phyloP scores from a whole-genome alignment of 192 early-diverging fungal genomes.

The Radiomyces spectabilis region DNA sequence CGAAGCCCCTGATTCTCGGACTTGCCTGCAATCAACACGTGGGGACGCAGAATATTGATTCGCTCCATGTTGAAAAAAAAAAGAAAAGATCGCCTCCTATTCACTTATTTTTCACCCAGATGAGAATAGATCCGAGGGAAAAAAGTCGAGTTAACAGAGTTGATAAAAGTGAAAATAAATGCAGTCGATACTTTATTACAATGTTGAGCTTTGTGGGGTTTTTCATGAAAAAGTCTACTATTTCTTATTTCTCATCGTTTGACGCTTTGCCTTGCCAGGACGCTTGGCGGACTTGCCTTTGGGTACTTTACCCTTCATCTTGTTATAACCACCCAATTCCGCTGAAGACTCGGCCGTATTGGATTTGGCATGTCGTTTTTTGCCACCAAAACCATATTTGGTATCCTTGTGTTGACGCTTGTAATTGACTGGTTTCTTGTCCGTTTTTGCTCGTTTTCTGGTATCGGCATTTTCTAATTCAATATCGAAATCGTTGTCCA shows the following conservation, averaged over 20 bases:
- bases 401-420: conserved; percentile 64
- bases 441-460: conserved; percentile 14
- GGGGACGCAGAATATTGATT: no score
- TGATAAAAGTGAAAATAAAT: no score
- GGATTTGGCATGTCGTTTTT: conserved; percentile 67
- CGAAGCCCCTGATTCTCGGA: no score
- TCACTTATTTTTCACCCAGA: no score
- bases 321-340: conserved; percentile 49
- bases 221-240: no score
- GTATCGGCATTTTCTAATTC: conserved; percentile 44
- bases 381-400: conserved; percentile 91
- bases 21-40: no score
- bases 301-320: neutral
- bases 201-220: no score
- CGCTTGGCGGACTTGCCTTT: neutral
- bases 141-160: no score
- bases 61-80: no score
- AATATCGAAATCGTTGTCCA: conserved; percentile 68
- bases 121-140: no score
- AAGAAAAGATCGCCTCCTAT: no score
- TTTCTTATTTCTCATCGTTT: neutral
- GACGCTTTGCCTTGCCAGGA: neutral
- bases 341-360: conserved; percentile 73
- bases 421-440: conserved; percentile 15
- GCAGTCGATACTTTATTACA: no score